Conservation (phyloP, 2,329 filamentous ascomycete species). For the Fusarium camptoceras region DNA sequence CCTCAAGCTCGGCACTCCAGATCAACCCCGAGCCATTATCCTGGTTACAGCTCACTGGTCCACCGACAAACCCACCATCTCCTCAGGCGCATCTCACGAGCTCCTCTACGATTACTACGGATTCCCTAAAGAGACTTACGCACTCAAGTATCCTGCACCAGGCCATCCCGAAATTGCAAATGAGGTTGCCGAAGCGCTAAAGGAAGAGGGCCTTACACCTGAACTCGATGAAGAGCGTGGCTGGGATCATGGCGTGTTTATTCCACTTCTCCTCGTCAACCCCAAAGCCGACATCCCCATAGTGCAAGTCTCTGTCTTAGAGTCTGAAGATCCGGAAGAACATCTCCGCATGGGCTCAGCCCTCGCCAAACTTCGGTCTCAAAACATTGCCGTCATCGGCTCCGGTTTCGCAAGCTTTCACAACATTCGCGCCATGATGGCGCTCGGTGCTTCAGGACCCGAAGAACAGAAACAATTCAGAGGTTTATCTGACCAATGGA, state of each 20-base stretch:
- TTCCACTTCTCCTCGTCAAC: constrained; percentile 66
- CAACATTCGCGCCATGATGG: constrained; percentile 63
- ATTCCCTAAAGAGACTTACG: constrained; percentile 67
- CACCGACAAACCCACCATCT: constrained; percentile 61
- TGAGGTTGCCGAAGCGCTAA: constrained; percentile 60
- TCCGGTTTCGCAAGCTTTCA: constrained; percentile 70
- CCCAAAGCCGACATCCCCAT: constrained; percentile 65
- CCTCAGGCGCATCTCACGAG: constrained; percentile 58
- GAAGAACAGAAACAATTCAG: constrained; percentile 43
- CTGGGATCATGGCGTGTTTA: constrained; percentile 72
- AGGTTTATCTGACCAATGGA: constrained; percentile 57
- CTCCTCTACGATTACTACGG: constrained; percentile 70
- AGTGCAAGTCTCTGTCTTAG: constrained; percentile 68
- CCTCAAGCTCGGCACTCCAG: constrained; percentile 63
- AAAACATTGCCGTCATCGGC: constrained; percentile 69
- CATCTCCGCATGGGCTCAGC: constrained; percentile 67
- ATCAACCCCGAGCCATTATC: constrained; percentile 64
- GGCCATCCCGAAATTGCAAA: constrained; percentile 66
- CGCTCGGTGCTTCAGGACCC: constrained; percentile 44
- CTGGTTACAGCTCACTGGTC: constrained; percentile 71
- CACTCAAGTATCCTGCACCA: constrained; percentile 66
- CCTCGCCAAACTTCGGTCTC: constrained; percentile 60
- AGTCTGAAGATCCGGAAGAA: constrained; percentile 60
- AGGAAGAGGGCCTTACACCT: constrained; percentile 58
- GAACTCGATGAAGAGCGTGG: constrained; percentile 55